Conservation (phyloP, 345 rosid species). For the Gossypium raimondii region DNA sequence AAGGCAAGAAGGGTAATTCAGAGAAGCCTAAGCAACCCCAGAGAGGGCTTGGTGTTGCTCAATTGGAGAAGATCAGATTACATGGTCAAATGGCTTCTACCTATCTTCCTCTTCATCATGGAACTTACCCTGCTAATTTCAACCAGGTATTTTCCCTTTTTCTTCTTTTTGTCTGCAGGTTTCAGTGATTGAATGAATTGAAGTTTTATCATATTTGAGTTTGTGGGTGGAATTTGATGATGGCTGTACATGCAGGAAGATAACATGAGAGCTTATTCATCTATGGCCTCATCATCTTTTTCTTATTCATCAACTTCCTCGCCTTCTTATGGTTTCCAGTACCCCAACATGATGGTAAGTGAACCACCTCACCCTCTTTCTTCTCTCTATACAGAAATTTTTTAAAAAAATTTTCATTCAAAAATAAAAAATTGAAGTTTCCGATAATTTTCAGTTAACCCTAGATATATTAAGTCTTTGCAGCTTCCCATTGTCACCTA, state of each 20-base stretch:
- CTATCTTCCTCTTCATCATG: conserved; percentile 35
- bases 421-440: too few species aligned
- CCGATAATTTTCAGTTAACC: too few species aligned
- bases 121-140: conserved; percentile 46
- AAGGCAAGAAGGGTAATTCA: conserved; percentile 63
- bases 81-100: conserved; percentile 47
- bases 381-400: too few species aligned
- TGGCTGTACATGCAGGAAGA: conserved; percentile 59
- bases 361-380: neutral
- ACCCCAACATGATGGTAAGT: conserved; percentile 60
- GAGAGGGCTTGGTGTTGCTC: conserved; percentile 98
- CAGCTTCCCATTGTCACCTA: too few species aligned
- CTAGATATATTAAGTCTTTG: too few species aligned
- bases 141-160: conserved; percentile 47
- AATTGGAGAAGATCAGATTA: conserved; percentile 86
- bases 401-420: too few species aligned
- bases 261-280: conserved; percentile 44
- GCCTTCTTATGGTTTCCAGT: conserved; percentile 51
- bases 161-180: neutral
- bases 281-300: conserved; percentile 52
- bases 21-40: conserved; percentile 92
- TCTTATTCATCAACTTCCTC: conserved; percentile 51
- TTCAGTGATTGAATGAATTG: neutral
- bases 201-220: neutral
- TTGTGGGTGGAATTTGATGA: neutral